Base-by-base conservation (phyloP, 805 yeast genomes). In the Saccharomycodes ludwigii region DNA sequence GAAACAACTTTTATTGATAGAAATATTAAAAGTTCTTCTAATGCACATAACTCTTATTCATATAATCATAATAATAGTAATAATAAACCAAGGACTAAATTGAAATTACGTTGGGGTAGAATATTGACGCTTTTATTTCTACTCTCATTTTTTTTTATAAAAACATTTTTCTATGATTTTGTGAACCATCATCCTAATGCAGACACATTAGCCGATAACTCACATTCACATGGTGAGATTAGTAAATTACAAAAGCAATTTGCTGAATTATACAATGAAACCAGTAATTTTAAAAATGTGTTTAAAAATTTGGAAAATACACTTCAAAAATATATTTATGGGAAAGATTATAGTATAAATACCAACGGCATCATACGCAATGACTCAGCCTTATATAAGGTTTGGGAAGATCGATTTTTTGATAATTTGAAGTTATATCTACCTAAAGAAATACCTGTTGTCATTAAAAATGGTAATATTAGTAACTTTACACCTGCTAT, bases 381-480 rank as follows among this genome's bases (percentile, higher is more conserved):
- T 16, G 19, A 25, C 15, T 5, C 10, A 25, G 17, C 4, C 9
- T 8, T 25, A 8, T 25, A 25, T 15, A 8, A 5, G 12, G 19
- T 16, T 16, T 11, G 15, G 10, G 28, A 25, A 15, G 6, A 27
- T 14, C 24, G 23, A 2, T 27, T 30, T 4, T 27, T 32, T 11
- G 13, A 27, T 13, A 32, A 18, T 11, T 18, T 32, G 15, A 21
- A 11, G 30, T 18, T 16, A 16, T 15, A 34, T 12, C 36, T 54
- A 27, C 59, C 59, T 1, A 39, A 40, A 7, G 50, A 50, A 25
- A 49, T 54, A 6, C 58, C 58, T 2, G 52, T 52, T 2, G 42
- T 50, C 19, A 35, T 51, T 11, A 38, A 48, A 22, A 42, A 39
- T 16, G n/a, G 17, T 14, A n/a, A 10, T 4, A 15, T 7, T 15